phyloP scores from a whole-genome alignment of 2,329 filamentous ascomycete species.

The Cordyceps sp. region DNA sequence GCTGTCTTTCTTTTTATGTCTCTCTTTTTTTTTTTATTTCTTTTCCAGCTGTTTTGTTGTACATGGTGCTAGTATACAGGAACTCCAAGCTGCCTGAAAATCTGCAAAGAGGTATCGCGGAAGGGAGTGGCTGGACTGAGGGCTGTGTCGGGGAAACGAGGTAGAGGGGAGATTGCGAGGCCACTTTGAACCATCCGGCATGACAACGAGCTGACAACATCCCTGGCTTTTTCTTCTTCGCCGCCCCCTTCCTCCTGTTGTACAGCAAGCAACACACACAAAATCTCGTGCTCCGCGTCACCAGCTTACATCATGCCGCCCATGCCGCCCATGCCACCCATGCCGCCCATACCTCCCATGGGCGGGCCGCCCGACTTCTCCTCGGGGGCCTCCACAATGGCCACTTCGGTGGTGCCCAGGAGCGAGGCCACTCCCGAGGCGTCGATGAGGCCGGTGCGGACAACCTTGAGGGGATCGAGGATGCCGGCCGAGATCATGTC shows the following conservation, averaged over 20 bases:
- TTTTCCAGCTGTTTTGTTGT: too few species aligned
- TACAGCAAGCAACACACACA: conserved; percentile 15
- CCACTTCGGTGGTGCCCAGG: conserved; percentile 93
- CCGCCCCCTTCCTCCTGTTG: conserved; percentile 9
- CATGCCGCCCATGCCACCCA: conserved; percentile 46
- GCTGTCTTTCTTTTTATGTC: not conserved
- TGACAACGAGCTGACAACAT: conserved; percentile 33
- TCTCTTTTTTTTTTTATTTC: conserved; percentile 6
- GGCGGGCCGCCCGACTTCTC: conserved; percentile 55
- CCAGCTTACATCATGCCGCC: conserved; percentile 49
- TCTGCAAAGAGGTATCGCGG: conserved; percentile 8
- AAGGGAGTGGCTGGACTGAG: too few species aligned
- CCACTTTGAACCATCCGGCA: conserved; percentile 12
- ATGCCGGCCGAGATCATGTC: conserved; percentile 98
- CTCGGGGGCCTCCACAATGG: conserved; percentile 89
- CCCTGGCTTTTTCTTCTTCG: not conserved
- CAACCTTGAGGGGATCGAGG: conserved; percentile 97
- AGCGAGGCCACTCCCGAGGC: conserved; percentile 93
- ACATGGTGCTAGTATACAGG: conserved; percentile 17
- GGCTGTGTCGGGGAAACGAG: conserved; percentile 8
- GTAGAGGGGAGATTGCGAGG: conserved; percentile 18
- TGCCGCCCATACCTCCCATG: conserved; percentile 54
- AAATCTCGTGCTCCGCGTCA: too few species aligned
- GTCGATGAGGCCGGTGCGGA: conserved; percentile 87
- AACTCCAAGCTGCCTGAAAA: conserved; percentile 11